Conservation (phyloP, 805 yeast genomes). For the Yarrowia porcina region DNA sequence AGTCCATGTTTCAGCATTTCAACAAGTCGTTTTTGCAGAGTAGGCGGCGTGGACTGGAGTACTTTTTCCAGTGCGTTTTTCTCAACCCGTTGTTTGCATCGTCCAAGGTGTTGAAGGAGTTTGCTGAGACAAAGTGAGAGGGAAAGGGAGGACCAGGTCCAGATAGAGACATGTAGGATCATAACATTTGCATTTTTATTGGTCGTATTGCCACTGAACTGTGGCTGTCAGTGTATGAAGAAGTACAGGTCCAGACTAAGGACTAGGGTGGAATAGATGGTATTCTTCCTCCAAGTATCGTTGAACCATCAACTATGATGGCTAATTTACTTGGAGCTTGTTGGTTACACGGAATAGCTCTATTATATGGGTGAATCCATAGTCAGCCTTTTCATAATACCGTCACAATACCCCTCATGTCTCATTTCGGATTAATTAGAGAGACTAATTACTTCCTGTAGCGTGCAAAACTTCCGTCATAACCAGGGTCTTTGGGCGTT, state of each 20-base stretch:
- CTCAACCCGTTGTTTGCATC: conserved; percentile 44
- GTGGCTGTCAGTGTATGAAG: too few species aligned
- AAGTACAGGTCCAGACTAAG: too few species aligned
- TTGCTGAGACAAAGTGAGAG: conserved; percentile 1
- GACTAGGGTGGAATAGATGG: too few species aligned
- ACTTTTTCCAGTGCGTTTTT: conserved; percentile 45
- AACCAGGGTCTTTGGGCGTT: background rate
- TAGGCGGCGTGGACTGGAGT: conserved; percentile 46
- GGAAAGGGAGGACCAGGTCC: background rate
- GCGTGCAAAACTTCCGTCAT: background rate
- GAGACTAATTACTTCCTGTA: background rate
- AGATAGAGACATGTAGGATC: background rate
- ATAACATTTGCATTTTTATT: background rate
- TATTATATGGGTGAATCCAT: background rate
- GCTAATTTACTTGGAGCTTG: too few species aligned
- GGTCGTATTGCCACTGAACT: background rate
- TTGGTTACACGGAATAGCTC: background rate
- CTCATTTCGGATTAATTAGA: background rate
- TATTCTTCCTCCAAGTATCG: too few species aligned
- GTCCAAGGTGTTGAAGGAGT: conserved; percentile 1
- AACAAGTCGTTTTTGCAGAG: conserved; percentile 40
- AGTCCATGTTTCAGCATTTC: conserved; percentile 38
- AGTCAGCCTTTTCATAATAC: background rate
- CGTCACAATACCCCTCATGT: background rate
- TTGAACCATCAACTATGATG: too few species aligned